Evolutionary conservation across 1,139 yeast genomes (phyloP), one percentile per base, ranked within the genome.

Genomic region (Protomyces macrosporus): DNA sequence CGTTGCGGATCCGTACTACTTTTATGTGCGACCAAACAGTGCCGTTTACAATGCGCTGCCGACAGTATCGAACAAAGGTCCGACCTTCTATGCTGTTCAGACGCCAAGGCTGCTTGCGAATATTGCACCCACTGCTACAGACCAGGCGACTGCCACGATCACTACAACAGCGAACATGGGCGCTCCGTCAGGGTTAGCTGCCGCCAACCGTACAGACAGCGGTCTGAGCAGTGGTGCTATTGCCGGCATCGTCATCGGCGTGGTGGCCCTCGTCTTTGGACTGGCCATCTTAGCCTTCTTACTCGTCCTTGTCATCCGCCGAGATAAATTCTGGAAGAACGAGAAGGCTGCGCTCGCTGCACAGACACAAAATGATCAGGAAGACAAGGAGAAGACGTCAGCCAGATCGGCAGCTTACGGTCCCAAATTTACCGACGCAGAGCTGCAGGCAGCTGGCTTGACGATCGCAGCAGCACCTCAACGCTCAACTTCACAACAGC

Each of bases 71-170:
- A 34, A 37, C 12, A 33, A 48, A 12, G 62, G 62, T 7, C 62
- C 62, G 12, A 58, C 62, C 4, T 58, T 58, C 56, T 57, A 57
- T 51, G 61, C 61, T 7, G 61, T 57, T 12, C 61, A 57, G 50
- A 57, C 61, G 10, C 61, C 61, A 7, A 45, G 30, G 14, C 55
- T 51, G 14, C 51, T 54, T 32, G 61, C 55, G 9, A 51, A 36
- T 14, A 37, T 48, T 1, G n/a, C 50, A 0, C 39, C 40, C 4
- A 14, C 58, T 10, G 30, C 36, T 9, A n/a, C 4, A 30, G 10
- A 33, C 14, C 36, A 33, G 14, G 34, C 30, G 4, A 32, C 59
- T 33, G 42, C 37, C 7, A 23, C 51, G 30, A 50, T 48, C 32
- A 34, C 36, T 10, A 36, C 57, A 9, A 12, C 40, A n/a, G 37